Conservation (phyloP, 179 eudicot species). For the Silene coronaria region DNA sequence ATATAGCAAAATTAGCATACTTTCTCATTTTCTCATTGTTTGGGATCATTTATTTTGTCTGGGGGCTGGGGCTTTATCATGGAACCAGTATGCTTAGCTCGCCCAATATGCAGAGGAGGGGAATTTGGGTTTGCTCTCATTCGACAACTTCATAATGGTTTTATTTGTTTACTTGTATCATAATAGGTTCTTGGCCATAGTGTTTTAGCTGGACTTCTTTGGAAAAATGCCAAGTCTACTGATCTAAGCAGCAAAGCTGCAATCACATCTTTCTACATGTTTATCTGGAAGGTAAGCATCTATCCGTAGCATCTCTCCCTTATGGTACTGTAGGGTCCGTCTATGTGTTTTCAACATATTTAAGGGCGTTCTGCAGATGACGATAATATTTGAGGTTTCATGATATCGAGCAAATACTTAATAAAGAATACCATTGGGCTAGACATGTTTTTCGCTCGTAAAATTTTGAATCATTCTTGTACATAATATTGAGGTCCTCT, state of each 20-base stretch:
- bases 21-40: not conserved
- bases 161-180: conserved; percentile 4
- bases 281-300: conserved; percentile 86
- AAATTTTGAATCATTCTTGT: no score
- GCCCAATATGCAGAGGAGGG: not conserved
- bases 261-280: conserved; percentile 95
- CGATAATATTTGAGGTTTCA: no score
- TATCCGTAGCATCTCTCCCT: not conserved
- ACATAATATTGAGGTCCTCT: no score
- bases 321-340: not conserved
- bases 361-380: no score
- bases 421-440: no score
- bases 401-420: no score
- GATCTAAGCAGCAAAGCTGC: conserved; percentile 77
- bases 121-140: not conserved
- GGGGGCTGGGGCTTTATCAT: no score
- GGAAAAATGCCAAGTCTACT: conserved; percentile 71
- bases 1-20: not conserved
- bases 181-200: conserved; percentile 70
- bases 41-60: not conserved
- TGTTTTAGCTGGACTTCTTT: conserved; percentile 50
- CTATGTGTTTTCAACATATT: no score
- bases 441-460: no score
- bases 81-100: not conserved
- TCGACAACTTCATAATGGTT: not conserved